Conservation (phyloP, 2,329 filamentous ascomycete genomes). For the Diaporthe velutina region DNA sequence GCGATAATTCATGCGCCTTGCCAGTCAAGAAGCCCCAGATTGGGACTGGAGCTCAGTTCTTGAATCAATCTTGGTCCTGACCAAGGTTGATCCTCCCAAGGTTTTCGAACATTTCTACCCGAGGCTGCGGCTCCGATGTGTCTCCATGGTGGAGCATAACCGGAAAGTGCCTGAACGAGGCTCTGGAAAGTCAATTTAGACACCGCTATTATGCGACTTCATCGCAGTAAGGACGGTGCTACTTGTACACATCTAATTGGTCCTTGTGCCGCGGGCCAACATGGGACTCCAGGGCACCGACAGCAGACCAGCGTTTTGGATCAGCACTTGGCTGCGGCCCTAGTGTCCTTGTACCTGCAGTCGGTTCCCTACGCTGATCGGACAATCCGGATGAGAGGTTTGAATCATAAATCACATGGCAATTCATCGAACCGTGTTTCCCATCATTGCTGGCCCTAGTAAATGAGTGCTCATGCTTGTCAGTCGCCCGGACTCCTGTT, state of each 20-base stretch:
- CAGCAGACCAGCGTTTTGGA: slow-evolving; percentile 5
- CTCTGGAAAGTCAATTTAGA: slow-evolving; percentile 28
- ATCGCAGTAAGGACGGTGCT: background rate
- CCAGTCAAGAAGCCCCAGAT: background rate
- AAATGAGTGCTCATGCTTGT: background rate
- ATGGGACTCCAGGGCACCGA: slow-evolving; percentile 2
- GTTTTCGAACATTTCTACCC: background rate
- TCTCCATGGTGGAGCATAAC: background rate
- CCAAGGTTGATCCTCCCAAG: slow-evolving; percentile 8
- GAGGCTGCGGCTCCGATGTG: background rate
- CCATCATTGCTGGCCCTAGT: too few species aligned
- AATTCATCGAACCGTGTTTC: background rate
- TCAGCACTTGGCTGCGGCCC: slow-evolving; percentile 7
- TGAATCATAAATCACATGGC: background rate
- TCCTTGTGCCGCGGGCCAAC: background rate
- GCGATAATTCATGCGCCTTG: slow-evolving; percentile 11
- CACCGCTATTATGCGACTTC: slow-evolving; percentile 12
- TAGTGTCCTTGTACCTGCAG: slow-evolving; percentile 12
- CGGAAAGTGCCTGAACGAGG: slow-evolving; percentile 10
- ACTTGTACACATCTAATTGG: slow-evolving; percentile 25
- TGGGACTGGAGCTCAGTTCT: slow-evolving; percentile 1
- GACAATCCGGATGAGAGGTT: background rate
- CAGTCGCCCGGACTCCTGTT: background rate
- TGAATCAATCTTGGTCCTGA: background rate
- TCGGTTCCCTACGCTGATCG: background rate